These are phyloP conservation scores for Mallotus japonicus DNA, from an alignment of 441 rosid species.

Conservation along the genomic window DNA sequence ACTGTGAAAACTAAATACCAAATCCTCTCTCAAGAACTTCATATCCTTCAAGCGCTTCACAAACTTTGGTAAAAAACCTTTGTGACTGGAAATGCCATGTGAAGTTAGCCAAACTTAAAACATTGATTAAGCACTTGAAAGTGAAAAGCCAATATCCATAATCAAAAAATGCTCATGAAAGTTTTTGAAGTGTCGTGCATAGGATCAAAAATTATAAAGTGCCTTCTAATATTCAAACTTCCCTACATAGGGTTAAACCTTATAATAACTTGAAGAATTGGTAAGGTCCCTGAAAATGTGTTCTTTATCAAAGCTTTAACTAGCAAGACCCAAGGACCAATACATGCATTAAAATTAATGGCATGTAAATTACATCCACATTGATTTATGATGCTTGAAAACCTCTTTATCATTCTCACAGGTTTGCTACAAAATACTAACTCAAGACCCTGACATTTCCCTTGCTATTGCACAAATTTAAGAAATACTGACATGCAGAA, in stretches of 20 bases:
- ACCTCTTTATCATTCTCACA: neutral
- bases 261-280: too few relatives aligned
- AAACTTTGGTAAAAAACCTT: slow-evolving; percentile 69
- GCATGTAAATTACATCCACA: neutral
- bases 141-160: neutral
- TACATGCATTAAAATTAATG: neutral
- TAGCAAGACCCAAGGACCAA: neutral
- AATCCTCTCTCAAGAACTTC: slow-evolving; percentile 77
- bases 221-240: too few relatives aligned
- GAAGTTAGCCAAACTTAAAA: slow-evolving; percentile 15
- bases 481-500: slow-evolving; percentile 1
- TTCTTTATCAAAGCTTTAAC: neutral
- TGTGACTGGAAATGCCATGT: slow-evolving; percentile 52
- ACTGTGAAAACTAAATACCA: slow-evolving; percentile 77
- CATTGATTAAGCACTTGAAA: slow-evolving; percentile 1
- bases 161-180: neutral
- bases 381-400: neutral
- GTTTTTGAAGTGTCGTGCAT: neutral
- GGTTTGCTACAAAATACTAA: neutral
- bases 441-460: neutral
- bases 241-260: neutral
- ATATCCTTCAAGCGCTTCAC: slow-evolving; percentile 73
- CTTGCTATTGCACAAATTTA: neutral
- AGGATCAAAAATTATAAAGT: too few relatives aligned
- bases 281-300: neutral